These are phyloP conservation scores for Cryptococcus sp. DNA, from an alignment of 1,284 basidiomycete species.

Conservation along the genomic window DNA sequence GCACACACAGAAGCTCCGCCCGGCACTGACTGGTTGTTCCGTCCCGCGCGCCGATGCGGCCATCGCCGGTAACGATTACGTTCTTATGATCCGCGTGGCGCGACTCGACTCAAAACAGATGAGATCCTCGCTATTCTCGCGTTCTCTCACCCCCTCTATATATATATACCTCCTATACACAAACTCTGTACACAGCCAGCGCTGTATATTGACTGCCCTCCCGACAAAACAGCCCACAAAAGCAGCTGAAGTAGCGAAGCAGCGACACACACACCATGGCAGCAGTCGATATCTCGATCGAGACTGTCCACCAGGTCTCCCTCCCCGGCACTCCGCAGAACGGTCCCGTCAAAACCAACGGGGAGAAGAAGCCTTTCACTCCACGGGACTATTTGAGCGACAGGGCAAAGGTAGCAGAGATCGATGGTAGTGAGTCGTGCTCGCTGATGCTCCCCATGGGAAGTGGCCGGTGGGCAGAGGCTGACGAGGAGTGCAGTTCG, in stretches of 20 bases:
- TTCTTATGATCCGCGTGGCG: too few species aligned
- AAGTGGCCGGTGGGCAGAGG: too few species aligned
- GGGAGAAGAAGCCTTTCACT: slow-evolving; percentile 7
- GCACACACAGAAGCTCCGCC: neutral
- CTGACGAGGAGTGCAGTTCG: slow-evolving; percentile 49
- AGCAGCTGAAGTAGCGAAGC: too few species aligned
- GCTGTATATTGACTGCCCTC: neutral
- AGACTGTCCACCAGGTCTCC: neutral
- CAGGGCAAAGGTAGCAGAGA: slow-evolving; percentile 23
- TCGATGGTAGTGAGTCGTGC: slow-evolving; percentile 36
- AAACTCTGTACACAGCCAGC: neutral
- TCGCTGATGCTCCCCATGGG: too few species aligned
- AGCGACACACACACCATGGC: neutral
- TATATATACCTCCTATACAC: neutral
- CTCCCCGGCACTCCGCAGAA: neutral
- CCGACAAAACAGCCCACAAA: too few species aligned
- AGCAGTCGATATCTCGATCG: neutral
- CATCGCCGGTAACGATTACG: too few species aligned
- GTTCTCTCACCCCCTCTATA: neutral
- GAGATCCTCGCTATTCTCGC: too few species aligned
- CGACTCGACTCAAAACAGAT: too few species aligned
- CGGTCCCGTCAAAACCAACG: slow-evolving; percentile 7
- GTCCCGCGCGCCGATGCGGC: too few species aligned
- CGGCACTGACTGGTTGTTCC: neutral
- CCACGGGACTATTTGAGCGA: slow-evolving; percentile 25